These are phyloP conservation scores for Sordariomycetes sp. DNA, from an alignment of 2,329 filamentous ascomycete genomes.

Conservation along the genomic window DNA sequence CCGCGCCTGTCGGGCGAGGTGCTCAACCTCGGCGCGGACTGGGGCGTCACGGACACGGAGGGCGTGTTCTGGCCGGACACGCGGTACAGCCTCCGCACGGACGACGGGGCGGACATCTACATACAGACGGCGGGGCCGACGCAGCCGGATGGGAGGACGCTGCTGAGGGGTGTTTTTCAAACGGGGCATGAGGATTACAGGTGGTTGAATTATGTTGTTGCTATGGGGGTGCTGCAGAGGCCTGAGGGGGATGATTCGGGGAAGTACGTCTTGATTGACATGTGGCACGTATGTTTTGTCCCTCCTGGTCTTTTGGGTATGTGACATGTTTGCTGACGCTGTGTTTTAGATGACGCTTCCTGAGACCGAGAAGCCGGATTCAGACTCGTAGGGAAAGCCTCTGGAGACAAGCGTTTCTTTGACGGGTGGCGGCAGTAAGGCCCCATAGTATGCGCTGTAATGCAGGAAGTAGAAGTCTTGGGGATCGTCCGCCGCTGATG, in stretches of 20 bases:
- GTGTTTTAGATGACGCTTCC: neutral
- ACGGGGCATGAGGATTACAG: constrained; percentile 20
- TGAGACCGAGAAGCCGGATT: neutral
- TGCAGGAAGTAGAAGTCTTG: too few species aligned
- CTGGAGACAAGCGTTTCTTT: too few species aligned
- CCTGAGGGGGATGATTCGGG: neutral
- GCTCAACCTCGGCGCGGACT: constrained; percentile 20
- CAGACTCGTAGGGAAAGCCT: neutral
- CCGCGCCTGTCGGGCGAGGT: constrained; percentile 20
- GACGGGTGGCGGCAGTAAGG: too few species aligned
- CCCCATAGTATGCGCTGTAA: too few species aligned
- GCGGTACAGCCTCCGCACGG: constrained; percentile 24
- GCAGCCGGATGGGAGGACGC: constrained; percentile 17
- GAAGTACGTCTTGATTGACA: constrained; percentile 3
- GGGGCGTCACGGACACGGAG: constrained; percentile 21
- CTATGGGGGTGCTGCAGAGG: constrained; percentile 7
- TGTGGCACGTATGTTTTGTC: constrained; percentile 10
- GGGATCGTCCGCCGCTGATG: too few species aligned
- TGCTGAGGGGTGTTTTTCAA: constrained; percentile 18
- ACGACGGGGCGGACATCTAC: constrained; percentile 24
- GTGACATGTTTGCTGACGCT: neutral
- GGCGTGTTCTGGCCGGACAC: constrained; percentile 26
- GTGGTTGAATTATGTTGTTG: constrained; percentile 25
- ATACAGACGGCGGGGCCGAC: constrained; percentile 23
- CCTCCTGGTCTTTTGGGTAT: neutral